These are phyloP conservation scores for Tritrichomonas musculus DNA, from an alignment of 208 protist genomes.

Conservation along the genomic window DNA sequence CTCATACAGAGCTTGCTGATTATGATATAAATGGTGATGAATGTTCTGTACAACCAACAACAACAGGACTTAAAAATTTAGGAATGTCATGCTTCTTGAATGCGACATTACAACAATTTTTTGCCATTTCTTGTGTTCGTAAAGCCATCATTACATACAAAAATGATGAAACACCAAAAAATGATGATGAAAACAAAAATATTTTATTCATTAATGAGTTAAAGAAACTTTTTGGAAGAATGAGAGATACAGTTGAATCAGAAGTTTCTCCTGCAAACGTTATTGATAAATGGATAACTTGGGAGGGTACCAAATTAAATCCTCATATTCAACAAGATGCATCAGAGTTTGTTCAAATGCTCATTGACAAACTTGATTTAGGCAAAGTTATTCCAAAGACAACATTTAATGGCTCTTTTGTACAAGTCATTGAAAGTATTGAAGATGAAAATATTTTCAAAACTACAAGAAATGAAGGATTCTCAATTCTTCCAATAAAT, in stretches of 20 bases:
- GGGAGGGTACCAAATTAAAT: background rate
- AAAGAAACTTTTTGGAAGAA: background rate
- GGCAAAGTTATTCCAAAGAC: background rate
- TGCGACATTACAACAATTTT: background rate
- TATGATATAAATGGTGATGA: background rate
- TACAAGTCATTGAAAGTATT: background rate
- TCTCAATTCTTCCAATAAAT: background rate
- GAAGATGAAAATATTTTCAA: background rate
- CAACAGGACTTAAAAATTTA: background rate
- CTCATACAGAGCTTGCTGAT: too few species aligned
- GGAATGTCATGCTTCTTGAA: background rate
- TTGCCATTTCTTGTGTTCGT: background rate
- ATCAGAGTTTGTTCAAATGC: background rate
- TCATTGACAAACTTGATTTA: background rate
- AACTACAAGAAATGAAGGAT: background rate
- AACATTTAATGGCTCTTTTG: background rate
- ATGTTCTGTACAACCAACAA: background rate
- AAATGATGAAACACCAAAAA: too few species aligned
- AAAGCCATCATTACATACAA: background rate
- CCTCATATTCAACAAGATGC: background rate
- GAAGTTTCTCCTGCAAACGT: background rate
- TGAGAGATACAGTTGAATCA: background rate
- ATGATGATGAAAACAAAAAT: background rate
- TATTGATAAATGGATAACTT: background rate
- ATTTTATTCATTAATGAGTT: background rate